These are phyloP conservation scores for Earliella scabrosa DNA, from an alignment of 1,284 basidiomycete species.

Conservation along the genomic window DNA sequence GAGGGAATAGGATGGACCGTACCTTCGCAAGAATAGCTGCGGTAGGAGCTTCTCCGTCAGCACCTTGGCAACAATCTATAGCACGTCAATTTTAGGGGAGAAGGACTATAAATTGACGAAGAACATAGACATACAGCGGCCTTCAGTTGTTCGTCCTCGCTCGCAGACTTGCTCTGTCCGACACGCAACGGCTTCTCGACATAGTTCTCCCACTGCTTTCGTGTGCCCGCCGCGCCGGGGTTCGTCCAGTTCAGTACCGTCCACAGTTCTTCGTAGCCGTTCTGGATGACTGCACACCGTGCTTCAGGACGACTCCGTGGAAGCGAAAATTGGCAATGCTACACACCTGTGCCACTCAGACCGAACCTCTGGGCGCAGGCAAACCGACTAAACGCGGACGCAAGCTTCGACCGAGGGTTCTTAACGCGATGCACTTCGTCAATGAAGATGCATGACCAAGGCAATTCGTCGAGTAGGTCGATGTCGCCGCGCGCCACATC, in stretches of 20 bases:
- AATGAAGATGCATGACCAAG: slow-evolving; percentile 74
- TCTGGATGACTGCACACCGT: slow-evolving; percentile 80
- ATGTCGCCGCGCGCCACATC: slow-evolving; percentile 73
- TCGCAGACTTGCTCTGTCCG: slow-evolving; percentile 71
- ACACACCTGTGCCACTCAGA: slow-evolving; percentile 62
- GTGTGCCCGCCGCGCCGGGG: slow-evolving; percentile 68
- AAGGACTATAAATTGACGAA: not conserved
- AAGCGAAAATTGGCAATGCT: not conserved
- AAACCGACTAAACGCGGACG: slow-evolving; percentile 68
- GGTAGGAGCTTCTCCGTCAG: slow-evolving; percentile 74
- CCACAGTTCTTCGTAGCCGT: slow-evolving; percentile 84
- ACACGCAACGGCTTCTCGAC: slow-evolving; percentile 67
- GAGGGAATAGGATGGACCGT: slow-evolving; percentile 19
- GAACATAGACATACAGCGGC: slow-evolving; percentile 50
- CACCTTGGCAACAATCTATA: slow-evolving; percentile 56
- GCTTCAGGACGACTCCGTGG: not conserved
- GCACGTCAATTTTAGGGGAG: not conserved
- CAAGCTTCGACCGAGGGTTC: slow-evolving; percentile 67
- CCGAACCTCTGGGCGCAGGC: slow-evolving; percentile 70
- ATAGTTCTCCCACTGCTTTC: slow-evolving; percentile 70
- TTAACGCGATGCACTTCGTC: slow-evolving; percentile 88
- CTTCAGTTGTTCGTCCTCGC: slow-evolving; percentile 62
- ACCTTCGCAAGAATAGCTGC: slow-evolving; percentile 78
- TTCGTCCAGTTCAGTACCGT: slow-evolving; percentile 84
- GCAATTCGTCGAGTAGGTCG: slow-evolving; percentile 61